Base-by-base conservation (phyloP, 2,329 filamentous ascomycete species). In the Aspergillus quadrilineatus region DNA sequence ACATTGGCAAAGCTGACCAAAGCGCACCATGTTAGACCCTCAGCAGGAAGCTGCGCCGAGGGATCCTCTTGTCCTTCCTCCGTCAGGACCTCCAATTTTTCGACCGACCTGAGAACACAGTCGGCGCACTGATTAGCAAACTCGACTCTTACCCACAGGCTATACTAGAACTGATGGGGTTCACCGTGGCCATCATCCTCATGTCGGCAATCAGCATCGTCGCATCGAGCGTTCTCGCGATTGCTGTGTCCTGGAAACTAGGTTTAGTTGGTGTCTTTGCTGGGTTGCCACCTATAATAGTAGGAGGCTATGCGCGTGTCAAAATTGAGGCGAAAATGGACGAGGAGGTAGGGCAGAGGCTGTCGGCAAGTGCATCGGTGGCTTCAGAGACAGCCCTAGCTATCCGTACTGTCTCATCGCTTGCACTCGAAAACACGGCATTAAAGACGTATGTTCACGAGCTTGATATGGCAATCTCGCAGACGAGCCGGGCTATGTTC, bases 231-330 rank as follows among this genome's bases (percentile, higher is more conserved):
- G 68, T 79, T 6, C 66, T 84, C 1, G 76, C 77, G 5, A 69
- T 84, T 4, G 73, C 67, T 1, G 72, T 72, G 41, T 77, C 77
- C 1, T 84, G 78, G 78, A 82, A 80, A 55, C 72, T 84, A 1
- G 79, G 79, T 0, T 69, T 84, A 1, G 76, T 79, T 0, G 68
- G 80, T 1, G 67, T 77, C 1, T 73, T 80, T 34, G 79, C 75
- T 8, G 77, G 76, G 2, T 63, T 83, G 4, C 75, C 80, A 0
- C 70, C 76, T 0, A 67, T 83, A 17, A 63, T 82, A 2, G 61
- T 68, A 1, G 70, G 77, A 0, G 80, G 80, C 2, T 82, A 79
- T 50, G 57, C 78, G 6, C 72, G 79, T 0, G 79, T 83, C 45
- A 70, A 77, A 2, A 71, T 82, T 2, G 79, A 82, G 60, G 69